Evolutionary conservation across 305 asterid genomes (phyloP).

Genomic region (Galium porrigens): DNA sequence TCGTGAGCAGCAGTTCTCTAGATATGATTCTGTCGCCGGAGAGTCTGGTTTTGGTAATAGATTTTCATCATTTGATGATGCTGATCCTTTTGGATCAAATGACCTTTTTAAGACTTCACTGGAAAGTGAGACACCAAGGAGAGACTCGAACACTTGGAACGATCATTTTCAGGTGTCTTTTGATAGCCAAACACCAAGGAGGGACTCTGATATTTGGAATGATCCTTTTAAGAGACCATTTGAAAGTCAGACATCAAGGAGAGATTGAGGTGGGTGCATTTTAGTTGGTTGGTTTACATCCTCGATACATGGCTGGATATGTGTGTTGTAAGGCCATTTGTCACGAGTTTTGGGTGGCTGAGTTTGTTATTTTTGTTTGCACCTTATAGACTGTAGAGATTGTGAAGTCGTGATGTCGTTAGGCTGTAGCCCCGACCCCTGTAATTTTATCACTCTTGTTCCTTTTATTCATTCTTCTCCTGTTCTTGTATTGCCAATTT

Average conservation of each 20-base stretch:
- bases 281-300: conserved; percentile 1
- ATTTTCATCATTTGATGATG: conserved; percentile 63
- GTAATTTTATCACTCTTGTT: conserved; percentile 14
- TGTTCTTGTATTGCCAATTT: conserved; percentile 2
- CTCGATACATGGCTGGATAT: neutral
- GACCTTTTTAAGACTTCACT: conserved; percentile 49
- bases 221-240: conserved; percentile 46
- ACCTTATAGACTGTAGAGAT: neutral
- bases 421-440: neutral
- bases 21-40: conserved; percentile 65
- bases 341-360: neutral
- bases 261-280: conserved; percentile 31
- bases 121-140: conserved; percentile 57
- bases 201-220: conserved; percentile 59
- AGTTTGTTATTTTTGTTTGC: conserved; percentile 2
- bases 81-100: conserved; percentile 59
- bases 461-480: conserved; percentile 11
- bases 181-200: conserved; percentile 57
- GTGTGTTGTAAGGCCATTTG: neutral
- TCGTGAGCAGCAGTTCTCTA: conserved; percentile 30
- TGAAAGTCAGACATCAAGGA: conserved; percentile 52
- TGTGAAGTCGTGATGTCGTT: neutral
- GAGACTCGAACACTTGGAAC: conserved; percentile 60
- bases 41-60: conserved; percentile 55
- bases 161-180: conserved; percentile 47